phyloP scores from a whole-genome alignment of 2,329 filamentous ascomycete species.

The Eutypella sp. region DNA sequence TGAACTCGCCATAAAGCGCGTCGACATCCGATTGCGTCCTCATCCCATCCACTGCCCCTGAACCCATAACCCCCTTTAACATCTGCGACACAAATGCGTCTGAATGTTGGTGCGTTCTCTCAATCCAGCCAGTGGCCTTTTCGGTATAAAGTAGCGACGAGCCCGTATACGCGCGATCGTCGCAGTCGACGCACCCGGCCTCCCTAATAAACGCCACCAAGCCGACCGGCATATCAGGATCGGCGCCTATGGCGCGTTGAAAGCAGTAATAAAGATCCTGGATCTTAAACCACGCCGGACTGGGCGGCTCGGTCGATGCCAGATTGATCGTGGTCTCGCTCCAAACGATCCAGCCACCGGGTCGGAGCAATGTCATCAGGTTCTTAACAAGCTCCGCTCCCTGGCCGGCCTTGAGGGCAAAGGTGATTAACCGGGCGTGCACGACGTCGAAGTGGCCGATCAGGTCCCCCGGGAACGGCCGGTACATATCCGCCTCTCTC shows the following conservation, averaged over 20 bases:
- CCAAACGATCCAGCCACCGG: conserved; percentile 10
- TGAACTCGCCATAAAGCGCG: conserved; percentile 1
- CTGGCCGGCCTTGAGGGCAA: conserved; percentile 3
- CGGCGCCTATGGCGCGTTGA: background rate
- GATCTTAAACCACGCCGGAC: conserved; percentile 1
- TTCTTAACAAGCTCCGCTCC: conserved; percentile 3
- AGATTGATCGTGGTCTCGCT: background rate
- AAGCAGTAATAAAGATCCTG: conserved; percentile 4
- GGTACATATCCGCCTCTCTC: background rate
- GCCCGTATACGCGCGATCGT: background rate
- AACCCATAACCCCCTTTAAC: conserved; percentile 3
- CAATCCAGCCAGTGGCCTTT: conserved; percentile 2
- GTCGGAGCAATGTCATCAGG: conserved; percentile 7
- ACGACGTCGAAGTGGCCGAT: conserved; percentile 7
- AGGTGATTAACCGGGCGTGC: conserved; percentile 5
- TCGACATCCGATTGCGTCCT: conserved; percentile 2
- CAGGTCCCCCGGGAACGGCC: background rate
- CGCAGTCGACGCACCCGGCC: background rate
- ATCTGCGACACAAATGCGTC: background rate
- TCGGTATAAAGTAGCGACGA: conserved; percentile 1
- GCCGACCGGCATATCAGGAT: background rate
- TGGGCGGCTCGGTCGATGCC: conserved; percentile 4
- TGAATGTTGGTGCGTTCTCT: background rate
- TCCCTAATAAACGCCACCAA: background rate
- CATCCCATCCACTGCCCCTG: conserved; percentile 7